Base-by-base conservation (phyloP, 768 basidiomycete genomes). In the Phaffia australis region DNA sequence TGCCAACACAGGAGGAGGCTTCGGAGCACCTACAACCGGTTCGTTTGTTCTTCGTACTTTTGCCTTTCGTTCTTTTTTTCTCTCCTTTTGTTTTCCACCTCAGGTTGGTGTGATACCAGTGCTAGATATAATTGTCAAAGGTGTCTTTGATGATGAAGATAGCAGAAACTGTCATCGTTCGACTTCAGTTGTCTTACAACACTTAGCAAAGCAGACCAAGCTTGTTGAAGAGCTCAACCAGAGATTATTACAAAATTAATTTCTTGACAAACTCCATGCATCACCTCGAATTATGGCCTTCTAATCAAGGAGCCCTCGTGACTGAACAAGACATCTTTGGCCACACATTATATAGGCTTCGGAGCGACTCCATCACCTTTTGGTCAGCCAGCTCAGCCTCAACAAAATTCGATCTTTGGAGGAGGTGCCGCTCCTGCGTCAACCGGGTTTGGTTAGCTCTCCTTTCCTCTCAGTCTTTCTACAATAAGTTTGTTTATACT, bases 331-430 rank as follows among this genome's bases (percentile, higher is more conserved):
- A 29, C 56, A 18, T 46, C 23, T 49, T 19, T 16, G 6, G 55
- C 1, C 48, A 51, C 18, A 19, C 16, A 14, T 27, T 19, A 15
- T 16, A n/a, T 32, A 66, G 66, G 66, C 21, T 67, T 67, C 16
- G 66, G 66, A 47, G 46, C 66, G 18, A 56, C 63, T 14, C 63
- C 60, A 1, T 49, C 66, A 0, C 27, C 60, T 18, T 67, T 67
- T 35, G 66, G 66, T 29, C 66, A 67, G 46, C 63, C 54, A 1
- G 42, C 63, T 49, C 66, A 67, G 32, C 66, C 66, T 32, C 58
- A 50, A 30, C 59, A 56, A 30, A 55, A 25, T 29, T 56, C 55
- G 23, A 52, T 67, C 60, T 67, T 67, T 25, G 66, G 66, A 46
- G 66, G 66, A 30, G 54, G 46, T 18, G 14, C 47, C 14, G 35